Percentiles rank a stretch among this genome's conserved stretches.
These are phyloP conservation scores for Periconia digitata DNA, from an alignment of 2,329 filamentous ascomycete genomes.

Conservation along the genomic window DNA sequence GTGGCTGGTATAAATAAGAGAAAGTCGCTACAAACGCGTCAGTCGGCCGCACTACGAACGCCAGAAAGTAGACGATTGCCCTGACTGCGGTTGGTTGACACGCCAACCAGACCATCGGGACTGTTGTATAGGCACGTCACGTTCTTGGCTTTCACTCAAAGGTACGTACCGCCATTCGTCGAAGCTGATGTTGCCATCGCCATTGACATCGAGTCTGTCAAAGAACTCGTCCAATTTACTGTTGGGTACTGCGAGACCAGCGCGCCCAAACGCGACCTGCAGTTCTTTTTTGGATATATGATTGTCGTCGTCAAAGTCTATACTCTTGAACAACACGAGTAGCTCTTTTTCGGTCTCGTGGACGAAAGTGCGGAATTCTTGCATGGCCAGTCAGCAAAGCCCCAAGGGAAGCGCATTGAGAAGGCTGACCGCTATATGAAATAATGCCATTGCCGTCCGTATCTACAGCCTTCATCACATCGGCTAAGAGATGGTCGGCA, in stretches of 20 bases:
- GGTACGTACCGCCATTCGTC: slow-evolving; percentile 88
- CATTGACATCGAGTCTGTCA: slow-evolving; percentile 82
- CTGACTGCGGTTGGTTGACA: too few species aligned
- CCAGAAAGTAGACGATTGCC: too few species aligned
- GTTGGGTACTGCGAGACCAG: slow-evolving; percentile 76
- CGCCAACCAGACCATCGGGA: neutral
- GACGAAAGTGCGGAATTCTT: slow-evolving; percentile 90
- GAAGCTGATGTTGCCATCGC: slow-evolving; percentile 84
- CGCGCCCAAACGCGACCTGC: slow-evolving; percentile 71
- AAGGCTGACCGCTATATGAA: slow-evolving; percentile 73
- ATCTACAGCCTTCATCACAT: slow-evolving; percentile 81
- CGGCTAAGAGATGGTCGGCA: slow-evolving; percentile 80
- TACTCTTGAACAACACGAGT: slow-evolving; percentile 76
- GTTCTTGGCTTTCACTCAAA: neutral
- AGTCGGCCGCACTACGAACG: slow-evolving; percentile 19
- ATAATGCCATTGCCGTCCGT: slow-evolving; percentile 86
- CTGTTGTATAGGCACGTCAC: neutral
- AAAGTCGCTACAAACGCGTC: slow-evolving; percentile 65
- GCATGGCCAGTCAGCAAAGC: slow-evolving; percentile 16
- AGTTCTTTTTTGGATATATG: slow-evolving; percentile 86
- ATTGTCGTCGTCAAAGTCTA: slow-evolving; percentile 84
- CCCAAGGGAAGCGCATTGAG: neutral
- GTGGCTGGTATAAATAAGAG: slow-evolving; percentile 80
- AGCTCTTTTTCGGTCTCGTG: slow-evolving; percentile 84
- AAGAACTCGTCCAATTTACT: slow-evolving; percentile 85